phyloP scores from a whole-genome alignment of 2,329 filamentous ascomycete genomes.

The Claviceps africana region DNA sequence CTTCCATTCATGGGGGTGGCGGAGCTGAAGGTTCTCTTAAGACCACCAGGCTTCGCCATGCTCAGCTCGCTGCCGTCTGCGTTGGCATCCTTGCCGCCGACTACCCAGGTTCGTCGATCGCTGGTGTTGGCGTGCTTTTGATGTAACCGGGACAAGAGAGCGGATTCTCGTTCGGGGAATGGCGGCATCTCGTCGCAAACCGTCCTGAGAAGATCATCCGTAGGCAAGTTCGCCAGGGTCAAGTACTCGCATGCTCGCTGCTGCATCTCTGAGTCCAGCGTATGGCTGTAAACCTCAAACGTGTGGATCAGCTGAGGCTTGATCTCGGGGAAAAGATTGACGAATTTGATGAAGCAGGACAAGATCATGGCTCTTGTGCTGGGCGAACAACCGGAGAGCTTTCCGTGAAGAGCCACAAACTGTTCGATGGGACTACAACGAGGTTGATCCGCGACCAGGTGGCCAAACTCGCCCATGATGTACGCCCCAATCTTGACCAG shows the following conservation, averaged over 20 bases:
- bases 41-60: conserved; percentile 64
- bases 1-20: conserved; percentile 31
- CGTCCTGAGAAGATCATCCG: conserved; percentile 82
- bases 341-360: conserved; percentile 92
- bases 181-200: conserved; percentile 98
- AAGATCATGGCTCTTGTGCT: conserved; percentile 86
- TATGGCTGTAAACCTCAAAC: conserved; percentile 86
- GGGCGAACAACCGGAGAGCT: conserved; percentile 78
- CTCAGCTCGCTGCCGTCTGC: conserved; percentile 64
- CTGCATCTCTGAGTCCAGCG: conserved; percentile 86
- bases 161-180: conserved; percentile 88
- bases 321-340: conserved; percentile 97
- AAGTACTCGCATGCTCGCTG: conserved; percentile 94
- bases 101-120: conserved; percentile 93
- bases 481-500: conserved; percentile 96
- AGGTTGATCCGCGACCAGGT: conserved; percentile 82
- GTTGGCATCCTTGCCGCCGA: conserved; percentile 94
- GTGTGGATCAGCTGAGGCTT: conserved; percentile 86
- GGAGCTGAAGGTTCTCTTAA: conserved; percentile 74
- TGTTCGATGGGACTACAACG: conserved; percentile 96
- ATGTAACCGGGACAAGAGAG: conserved; percentile 79
- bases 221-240: conserved; percentile 67
- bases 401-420: conserved; percentile 80
- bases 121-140: conserved; percentile 87
- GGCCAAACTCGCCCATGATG: conserved; percentile 89